Conservation (phyloP, 768 basidiomycete species). For the Holtermannia corniformis region DNA sequence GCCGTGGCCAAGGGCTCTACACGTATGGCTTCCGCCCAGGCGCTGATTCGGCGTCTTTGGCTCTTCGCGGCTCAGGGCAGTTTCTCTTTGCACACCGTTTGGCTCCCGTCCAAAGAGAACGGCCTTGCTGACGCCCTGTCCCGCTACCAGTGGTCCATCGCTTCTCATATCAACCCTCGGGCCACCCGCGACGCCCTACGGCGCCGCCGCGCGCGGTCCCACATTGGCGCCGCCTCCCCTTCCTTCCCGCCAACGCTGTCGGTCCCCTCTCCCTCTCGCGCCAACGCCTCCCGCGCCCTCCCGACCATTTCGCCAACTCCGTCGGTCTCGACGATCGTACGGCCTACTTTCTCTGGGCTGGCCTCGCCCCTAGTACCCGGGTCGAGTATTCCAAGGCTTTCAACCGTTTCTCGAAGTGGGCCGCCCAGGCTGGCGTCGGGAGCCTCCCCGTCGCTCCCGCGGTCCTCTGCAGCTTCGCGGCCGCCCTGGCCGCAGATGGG, state of each 20-base stretch:
- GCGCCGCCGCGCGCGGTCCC: too few species aligned
- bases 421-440: constrained; percentile 33
- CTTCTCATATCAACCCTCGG: too few species aligned
- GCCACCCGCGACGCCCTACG: too few species aligned
- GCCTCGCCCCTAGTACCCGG: too few species aligned
- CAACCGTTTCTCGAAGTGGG: constrained; percentile 30
- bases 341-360: too few species aligned
- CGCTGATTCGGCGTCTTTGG: constrained; percentile 10
- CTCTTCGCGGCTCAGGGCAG: constrained; percentile 10
- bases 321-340: background rate
- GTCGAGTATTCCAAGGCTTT: too few species aligned
- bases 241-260: constrained; percentile 6
- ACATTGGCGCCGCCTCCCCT: too few species aligned
- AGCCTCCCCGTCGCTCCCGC: constrained; percentile 36
- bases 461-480: too few species aligned
- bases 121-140: constrained; percentile 18
- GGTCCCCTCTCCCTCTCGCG: constrained; percentile 15
- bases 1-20: constrained; percentile 6
- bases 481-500: constrained; percentile 15
- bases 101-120: constrained; percentile 15
- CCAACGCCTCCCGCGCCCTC: constrained; percentile 14
- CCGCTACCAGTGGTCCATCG: too few species aligned
- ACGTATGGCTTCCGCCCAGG: constrained; percentile 4
- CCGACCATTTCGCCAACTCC: constrained; percentile 6
- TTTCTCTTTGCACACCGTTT: constrained; percentile 12